Base-by-base conservation (phyloP, 148 eudicot species). In the Diospyros kaki region DNA sequence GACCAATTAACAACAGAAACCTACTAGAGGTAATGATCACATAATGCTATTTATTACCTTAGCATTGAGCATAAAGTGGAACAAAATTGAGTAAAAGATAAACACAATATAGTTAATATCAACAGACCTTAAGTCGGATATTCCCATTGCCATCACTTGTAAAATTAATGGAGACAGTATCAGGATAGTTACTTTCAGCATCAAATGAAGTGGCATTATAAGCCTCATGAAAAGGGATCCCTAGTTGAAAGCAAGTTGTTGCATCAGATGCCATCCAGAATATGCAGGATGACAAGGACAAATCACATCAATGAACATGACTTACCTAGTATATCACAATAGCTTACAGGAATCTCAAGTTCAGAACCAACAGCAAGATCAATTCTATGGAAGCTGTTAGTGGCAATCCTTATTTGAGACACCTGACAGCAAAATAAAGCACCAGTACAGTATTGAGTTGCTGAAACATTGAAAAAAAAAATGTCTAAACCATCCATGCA, bases 181-280 rank as follows among this genome's bases (percentile, higher is more conserved):
- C 90, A 77, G 75, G 84, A 73, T 78, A 83, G 77, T 88, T 91
- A 75, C 88, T 93, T 80, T 85, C 94, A 78, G 77, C 85, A 72
- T 84, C 84, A 75, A 89, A 84, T 44, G 75, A 79, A 69, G 71
- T 67, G 61, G 82, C 72, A 73, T 84, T 81, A 71, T 84, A 69
- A 53, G 93, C 94, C 86, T 93, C 98, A 18, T 72, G 89, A 70
- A 93, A 93, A 63, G 94, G 91, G 76, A 83, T 76, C 76, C 98
- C 98, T 89, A 83, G 73, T 42, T 77, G 52, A 73, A 80, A 59
- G 53, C 13, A 81, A 82, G 51, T 18, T 40, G 42, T 4, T 46
- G 71, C 38, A 70, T 64, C 54, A 65, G 46, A 71, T 58, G 54
- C 46, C 60, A 68, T 68, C 53, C 51, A 39, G 55, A 28, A 58